Evolutionary conservation across 1,284 basidiomycete species (phyloP).

Genomic region (Trichosporon inkin): DNA sequence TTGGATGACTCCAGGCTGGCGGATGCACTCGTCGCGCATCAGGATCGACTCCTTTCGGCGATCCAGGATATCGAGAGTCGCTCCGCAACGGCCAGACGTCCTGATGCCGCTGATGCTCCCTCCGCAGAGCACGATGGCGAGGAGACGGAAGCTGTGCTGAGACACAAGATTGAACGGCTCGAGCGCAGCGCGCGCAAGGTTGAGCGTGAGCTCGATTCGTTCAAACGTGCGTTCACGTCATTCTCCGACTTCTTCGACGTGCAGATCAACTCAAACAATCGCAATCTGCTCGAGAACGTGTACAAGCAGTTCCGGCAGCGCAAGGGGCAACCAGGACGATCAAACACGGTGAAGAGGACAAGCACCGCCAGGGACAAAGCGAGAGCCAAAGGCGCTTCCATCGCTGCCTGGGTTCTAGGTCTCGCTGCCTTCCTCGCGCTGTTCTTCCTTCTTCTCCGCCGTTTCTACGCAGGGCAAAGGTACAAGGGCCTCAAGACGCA

Average conservation of each 20-base stretch:
- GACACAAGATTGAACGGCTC: not conserved
- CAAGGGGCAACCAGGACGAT: too few relatives aligned
- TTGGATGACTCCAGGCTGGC: slow-evolving; percentile 38
- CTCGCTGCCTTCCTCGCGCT: not conserved
- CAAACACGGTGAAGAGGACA: not conserved
- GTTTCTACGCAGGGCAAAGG: not conserved
- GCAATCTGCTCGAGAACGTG: slow-evolving; percentile 1
- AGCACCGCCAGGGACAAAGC: not conserved
- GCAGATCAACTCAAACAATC: not conserved
- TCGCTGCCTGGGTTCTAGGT: not conserved
- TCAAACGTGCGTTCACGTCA: not conserved
- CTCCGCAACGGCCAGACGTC: not conserved
- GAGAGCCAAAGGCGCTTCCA: not conserved
- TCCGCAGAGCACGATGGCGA: not conserved
- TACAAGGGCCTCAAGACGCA: slow-evolving; percentile 9
- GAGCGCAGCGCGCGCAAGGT: not conserved
- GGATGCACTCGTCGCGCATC: slow-evolving; percentile 48
- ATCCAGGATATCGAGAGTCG: slow-evolving; percentile 21
- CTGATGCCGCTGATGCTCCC: not conserved
- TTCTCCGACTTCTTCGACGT: not conserved
- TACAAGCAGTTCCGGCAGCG: not conserved
- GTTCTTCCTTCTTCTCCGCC: not conserved
- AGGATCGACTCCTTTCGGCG: slow-evolving; percentile 42
- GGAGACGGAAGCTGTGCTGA: not conserved
- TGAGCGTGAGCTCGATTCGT: not conserved